phyloP scores from a whole-genome alignment of 2,329 filamentous ascomycete genomes.

The Aspergillus pseudoglaucus region DNA sequence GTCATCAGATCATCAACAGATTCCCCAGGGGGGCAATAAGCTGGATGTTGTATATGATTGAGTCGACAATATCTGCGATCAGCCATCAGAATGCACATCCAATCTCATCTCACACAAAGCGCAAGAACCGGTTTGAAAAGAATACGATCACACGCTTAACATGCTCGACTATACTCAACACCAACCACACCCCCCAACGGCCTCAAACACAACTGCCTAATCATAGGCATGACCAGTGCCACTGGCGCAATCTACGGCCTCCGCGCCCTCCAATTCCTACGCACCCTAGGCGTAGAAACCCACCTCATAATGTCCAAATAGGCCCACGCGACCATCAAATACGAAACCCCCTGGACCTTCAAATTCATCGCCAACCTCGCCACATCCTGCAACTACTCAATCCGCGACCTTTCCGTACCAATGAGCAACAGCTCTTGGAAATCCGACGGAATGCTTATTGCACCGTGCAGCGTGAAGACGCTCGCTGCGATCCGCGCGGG shows the following conservation, averaged over 20 bases:
- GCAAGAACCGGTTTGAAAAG: too few species aligned
- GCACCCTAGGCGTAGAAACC: not conserved
- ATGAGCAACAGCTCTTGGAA: conserved; percentile 15
- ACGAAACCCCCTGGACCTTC: not conserved
- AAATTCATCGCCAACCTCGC: too few species aligned
- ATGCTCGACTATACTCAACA: too few species aligned
- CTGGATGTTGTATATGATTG: too few species aligned
- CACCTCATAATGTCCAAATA: not conserved
- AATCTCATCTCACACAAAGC: too few species aligned
- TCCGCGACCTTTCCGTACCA: conserved; percentile 19
- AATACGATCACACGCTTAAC: too few species aligned
- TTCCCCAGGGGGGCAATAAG: too few species aligned
- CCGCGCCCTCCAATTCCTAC: not conserved
- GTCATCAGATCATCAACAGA: too few species aligned
- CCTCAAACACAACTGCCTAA: not conserved
- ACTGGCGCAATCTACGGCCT: not conserved
- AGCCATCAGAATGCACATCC: too few species aligned
- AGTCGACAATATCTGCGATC: too few species aligned
- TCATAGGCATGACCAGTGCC: not conserved
- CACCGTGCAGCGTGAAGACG: conserved; percentile 40
- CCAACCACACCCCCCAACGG: too few species aligned
- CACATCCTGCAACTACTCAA: too few species aligned
- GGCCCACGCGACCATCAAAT: not conserved
- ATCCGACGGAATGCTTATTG: conserved; percentile 17
- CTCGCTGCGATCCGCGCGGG: conserved; percentile 34